Base-by-base conservation (phyloP, 352 stramenopile genomes). In the Globisporangium heterothallicum region DNA sequence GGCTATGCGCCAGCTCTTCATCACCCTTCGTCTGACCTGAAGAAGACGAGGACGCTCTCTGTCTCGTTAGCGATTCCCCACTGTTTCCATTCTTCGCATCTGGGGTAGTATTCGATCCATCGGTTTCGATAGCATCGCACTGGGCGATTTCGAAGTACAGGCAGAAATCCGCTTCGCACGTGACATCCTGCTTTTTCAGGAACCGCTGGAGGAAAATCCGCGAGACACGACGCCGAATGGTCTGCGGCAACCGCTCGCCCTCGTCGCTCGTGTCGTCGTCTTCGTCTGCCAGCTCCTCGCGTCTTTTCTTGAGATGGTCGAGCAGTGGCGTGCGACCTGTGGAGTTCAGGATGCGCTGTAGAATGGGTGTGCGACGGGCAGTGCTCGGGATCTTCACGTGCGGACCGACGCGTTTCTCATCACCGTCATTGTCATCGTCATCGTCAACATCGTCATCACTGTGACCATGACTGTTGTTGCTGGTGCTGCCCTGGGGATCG, bases 141-240 rank as follows among this genome's bases (percentile, higher is more conserved):
- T 16, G 10, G 21, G n/a, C 14, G 38, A 71, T 24, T 38, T 75
- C 66, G 32, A 70, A 27, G 47, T 73, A 75, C 34, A 78, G 54
- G 35, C 66, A 74, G 18, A 71, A 72, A 45, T 78, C 69, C 1
- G 69, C 66, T 12, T 61, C 51, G 32, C 40, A 25, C 5, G 38
- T 30, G 4, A 30, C 16, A 19, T 58, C 41, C 9, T 44, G 40
- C 29, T 44, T 50, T 24, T 58, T 58, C 36, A 58, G 24, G 22
- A 56, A 56, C 10, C 41, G 36, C 26, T 56, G 49, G 16, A 56
- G 21, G 19, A 49, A 49, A 26, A 56, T 40, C n/a, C 41, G 38
- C 27, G 49, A 48, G 4, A 53, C 47, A 13, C 47, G 47, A 26
- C 47, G 47, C 19, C 47, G 47, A 24, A 53, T 21, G 32, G 47